Evolutionary conservation across 345 rosid genomes (phyloP), one percentile per base, ranked within the genome.

Genomic region (Lepidium aucheri): DNA sequence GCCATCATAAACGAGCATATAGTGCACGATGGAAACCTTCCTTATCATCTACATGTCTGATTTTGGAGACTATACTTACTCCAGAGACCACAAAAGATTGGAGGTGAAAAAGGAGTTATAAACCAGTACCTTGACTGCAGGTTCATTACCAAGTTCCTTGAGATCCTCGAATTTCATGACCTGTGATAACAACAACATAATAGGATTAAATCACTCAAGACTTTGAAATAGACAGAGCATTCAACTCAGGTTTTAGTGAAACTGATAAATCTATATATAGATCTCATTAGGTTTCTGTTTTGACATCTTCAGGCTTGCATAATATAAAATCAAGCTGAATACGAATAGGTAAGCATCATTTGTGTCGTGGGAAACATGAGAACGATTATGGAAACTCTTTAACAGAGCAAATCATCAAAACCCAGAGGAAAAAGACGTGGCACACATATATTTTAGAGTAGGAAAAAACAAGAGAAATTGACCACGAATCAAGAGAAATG

Each of bases 101-200:
- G 18, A 42, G 4, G 6, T 10, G 12, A 38, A 38, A 30, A 30
- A 5, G 22, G 32, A 44, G 56, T 60, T 38, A 38, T 30, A 60
- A 51, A 44, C n/a, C 28, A 18, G 18, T 78, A 91, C 97, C 99
- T 90, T 90, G 40, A 85, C 97, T 55, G 97, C 97, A 17, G 88
- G 0, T 76, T 94, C 99, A 79, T 63, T 86, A 43, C 88, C 96
- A 14, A 81, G 90, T 79, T 90, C 96, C 82, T 93, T 93, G 60
- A 93, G 85, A 84, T 90, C 98, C 15, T 86, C 95, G 10, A 90
- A 93, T 75, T 93, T 93, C 98, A 93, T 93, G 53, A 93, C 97
- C 98, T 93, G 73, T 35, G 36, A 64, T 58, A 73, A 15, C 30
- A 76, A 18, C 46, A 73, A 57, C 42, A 68, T 60, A 44, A 55